phyloP scores from a whole-genome alignment of 192 early-diverging fungal genomes.

The Coemansia sp. region DNA sequence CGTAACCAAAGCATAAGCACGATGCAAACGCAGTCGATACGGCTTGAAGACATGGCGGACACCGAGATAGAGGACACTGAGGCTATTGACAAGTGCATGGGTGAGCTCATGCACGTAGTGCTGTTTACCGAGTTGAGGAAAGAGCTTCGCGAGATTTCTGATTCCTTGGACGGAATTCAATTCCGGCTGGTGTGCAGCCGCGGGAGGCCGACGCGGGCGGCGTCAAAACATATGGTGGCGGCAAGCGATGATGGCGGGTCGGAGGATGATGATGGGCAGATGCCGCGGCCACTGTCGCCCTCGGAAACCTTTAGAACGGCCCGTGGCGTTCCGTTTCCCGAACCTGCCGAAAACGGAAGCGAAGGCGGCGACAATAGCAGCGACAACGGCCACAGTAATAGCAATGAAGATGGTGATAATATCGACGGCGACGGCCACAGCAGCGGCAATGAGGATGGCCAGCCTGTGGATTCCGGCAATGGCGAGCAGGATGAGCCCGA shows the following conservation, averaged over 20 bases:
- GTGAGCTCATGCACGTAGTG: constrained; percentile 42
- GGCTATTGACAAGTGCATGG: constrained; percentile 27
- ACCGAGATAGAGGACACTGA: constrained; percentile 33
- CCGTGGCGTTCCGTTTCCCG: constrained; percentile 20
- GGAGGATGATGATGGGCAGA: constrained; percentile 1
- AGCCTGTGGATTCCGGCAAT: not conserved
- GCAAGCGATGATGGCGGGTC: not conserved
- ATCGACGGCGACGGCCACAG: no score
- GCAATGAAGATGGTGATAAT: not conserved
- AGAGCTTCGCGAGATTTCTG: constrained; percentile 37
- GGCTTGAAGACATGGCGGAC: constrained; percentile 37
- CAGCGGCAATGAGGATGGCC: not conserved
- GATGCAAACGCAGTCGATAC: constrained; percentile 39
- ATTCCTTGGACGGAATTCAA: constrained; percentile 31
- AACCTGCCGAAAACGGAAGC: not conserved
- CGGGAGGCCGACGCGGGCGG: not conserved
- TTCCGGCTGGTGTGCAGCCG: constrained; percentile 20
- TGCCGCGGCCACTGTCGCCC: constrained; percentile 16
- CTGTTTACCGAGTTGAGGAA: constrained; percentile 43
- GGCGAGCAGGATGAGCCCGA: not conserved
- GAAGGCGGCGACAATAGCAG: not conserved
- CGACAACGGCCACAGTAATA: not conserved
- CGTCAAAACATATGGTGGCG: constrained; percentile 4
- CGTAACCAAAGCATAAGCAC: constrained; percentile 32
- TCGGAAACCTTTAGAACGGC: constrained; percentile 41